A percentile compares a stretch with the other conserved stretches of the same genome.
phyloP scores from a whole-genome alignment of 2,329 filamentous ascomycete species.

The Capronia americana region DNA sequence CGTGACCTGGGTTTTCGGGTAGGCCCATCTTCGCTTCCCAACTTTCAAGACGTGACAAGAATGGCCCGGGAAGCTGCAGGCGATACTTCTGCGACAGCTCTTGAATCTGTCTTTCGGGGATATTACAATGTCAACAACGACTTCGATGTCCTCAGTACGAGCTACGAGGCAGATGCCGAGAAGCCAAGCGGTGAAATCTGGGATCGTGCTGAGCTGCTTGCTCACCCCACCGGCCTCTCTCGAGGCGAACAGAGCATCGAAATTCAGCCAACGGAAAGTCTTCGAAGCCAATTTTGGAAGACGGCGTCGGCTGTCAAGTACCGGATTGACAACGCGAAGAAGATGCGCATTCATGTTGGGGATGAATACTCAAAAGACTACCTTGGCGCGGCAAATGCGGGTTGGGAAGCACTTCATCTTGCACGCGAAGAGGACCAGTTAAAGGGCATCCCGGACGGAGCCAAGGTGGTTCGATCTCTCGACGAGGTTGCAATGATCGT shows the following conservation, averaged over 20 bases:
- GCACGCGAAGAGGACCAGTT: conserved; percentile 37
- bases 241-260: conserved; percentile 26
- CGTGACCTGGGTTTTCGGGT: conserved; percentile 49
- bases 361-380: conserved; percentile 54
- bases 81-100: background rate
- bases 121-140: conserved; percentile 41
- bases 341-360: conserved; percentile 50
- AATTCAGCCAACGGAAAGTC: conserved; percentile 29
- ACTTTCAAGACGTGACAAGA: conserved; percentile 39
- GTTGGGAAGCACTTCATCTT: conserved; percentile 48
- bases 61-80: conserved; percentile 3
- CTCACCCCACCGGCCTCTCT: conserved; percentile 21
- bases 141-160: conserved; percentile 54
- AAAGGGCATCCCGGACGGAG: background rate
- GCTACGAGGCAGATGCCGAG: conserved; percentile 54
- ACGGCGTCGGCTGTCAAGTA: conserved; percentile 4
- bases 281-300: conserved; percentile 21
- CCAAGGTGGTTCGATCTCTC: conserved; percentile 29
- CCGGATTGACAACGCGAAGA: conserved; percentile 16
- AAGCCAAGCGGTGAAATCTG: conserved; percentile 52
- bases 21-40: conserved; percentile 44
- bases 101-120: conserved; percentile 1
- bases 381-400: conserved; percentile 46
- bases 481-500: conserved; percentile 32
- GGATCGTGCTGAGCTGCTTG: conserved; percentile 44